A percentile compares a stretch with the other conserved stretches of the same genome.
phyloP scores from a whole-genome alignment of 2,329 filamentous ascomycete genomes.

The Colletotrichum euphorbiae region DNA sequence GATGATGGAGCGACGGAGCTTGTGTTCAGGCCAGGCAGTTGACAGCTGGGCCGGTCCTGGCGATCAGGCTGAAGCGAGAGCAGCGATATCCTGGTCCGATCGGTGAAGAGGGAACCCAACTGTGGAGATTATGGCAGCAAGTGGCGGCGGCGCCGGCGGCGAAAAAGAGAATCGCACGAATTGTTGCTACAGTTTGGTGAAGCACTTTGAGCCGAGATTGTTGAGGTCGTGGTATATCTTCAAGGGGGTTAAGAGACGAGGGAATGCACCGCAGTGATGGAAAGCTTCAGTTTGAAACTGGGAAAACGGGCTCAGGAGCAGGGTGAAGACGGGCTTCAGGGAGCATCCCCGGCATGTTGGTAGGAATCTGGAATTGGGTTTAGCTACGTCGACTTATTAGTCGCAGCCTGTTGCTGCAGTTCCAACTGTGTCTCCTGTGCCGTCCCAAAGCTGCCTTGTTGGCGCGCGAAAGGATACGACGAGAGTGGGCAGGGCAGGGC shows the following conservation, averaged over 20 bases:
- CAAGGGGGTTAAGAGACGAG: not conserved
- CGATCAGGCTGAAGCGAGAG: conserved; percentile 32
- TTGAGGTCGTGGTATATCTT: not conserved
- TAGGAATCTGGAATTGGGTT: conserved; percentile 13
- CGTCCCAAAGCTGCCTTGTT: conserved; percentile 29
- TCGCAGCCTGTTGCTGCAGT: not conserved
- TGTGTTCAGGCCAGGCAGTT: conserved; percentile 18
- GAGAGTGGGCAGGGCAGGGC: conserved; percentile 24
- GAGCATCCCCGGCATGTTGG: conserved; percentile 25
- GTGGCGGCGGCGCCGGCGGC: not conserved
- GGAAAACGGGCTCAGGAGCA: conserved; percentile 18
- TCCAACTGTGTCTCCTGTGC: conserved; percentile 9
- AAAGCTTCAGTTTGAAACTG: conserved; percentile 18
- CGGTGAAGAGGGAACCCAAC: conserved; percentile 25
- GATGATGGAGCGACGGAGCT: not conserved
- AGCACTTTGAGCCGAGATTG: not conserved
- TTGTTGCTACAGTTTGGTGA: not conserved
- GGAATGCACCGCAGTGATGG: conserved; percentile 24
- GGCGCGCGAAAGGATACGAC: conserved; percentile 16
- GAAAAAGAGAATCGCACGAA: not conserved
- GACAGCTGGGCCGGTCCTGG: conserved; percentile 23
- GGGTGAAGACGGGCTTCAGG: not conserved
- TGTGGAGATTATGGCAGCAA: conserved; percentile 30
- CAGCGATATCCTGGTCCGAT: conserved; percentile 24
- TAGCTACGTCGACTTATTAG: not conserved